These are phyloP conservation scores for Erucastrum elatum DNA, from an alignment of 345 rosid genomes.

Conservation along the genomic window DNA sequence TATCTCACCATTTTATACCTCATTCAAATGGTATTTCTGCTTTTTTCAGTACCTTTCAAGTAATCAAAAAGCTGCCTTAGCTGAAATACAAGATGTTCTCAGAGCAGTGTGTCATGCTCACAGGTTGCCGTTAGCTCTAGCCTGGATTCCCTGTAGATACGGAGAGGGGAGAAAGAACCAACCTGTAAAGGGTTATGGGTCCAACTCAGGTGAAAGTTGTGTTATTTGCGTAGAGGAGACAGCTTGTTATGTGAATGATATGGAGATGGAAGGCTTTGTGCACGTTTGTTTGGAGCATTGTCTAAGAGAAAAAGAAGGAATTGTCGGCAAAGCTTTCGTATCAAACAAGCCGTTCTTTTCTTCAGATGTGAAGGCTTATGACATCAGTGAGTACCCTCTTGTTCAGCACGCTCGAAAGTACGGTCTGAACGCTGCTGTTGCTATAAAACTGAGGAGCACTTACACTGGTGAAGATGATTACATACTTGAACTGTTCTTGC, in stretches of 20 bases:
- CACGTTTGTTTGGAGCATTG: slow-evolving; percentile 74
- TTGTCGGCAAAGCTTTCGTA: slow-evolving; percentile 84
- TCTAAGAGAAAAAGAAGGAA: slow-evolving; percentile 82
- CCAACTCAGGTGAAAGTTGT: slow-evolving; percentile 42
- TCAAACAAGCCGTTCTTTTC: slow-evolving; percentile 77
- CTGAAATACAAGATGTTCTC: slow-evolving; percentile 85
- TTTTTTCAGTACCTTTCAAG: slow-evolving; percentile 67
- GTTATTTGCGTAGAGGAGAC: slow-evolving; percentile 66
- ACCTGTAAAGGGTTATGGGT: neutral
- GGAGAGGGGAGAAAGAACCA: slow-evolving; percentile 46
- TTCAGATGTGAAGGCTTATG: slow-evolving; percentile 73
- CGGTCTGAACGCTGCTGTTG: slow-evolving; percentile 86
- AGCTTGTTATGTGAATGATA: slow-evolving; percentile 78
- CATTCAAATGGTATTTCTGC: slow-evolving; percentile 20
- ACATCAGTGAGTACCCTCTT: slow-evolving; percentile 74
- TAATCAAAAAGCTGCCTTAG: slow-evolving; percentile 67
- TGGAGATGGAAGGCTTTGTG: slow-evolving; percentile 73
- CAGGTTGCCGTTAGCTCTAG: slow-evolving; percentile 76
- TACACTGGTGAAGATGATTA: slow-evolving; percentile 79
- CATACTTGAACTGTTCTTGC: slow-evolving; percentile 84
- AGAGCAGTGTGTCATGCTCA: slow-evolving; percentile 91
- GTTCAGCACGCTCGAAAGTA: slow-evolving; percentile 91
- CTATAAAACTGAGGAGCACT: slow-evolving; percentile 82
- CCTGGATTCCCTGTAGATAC: slow-evolving; percentile 79
- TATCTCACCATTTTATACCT: neutral